Conservation (phyloP, 345 rosid species). For the Trapa incisa region DNA sequence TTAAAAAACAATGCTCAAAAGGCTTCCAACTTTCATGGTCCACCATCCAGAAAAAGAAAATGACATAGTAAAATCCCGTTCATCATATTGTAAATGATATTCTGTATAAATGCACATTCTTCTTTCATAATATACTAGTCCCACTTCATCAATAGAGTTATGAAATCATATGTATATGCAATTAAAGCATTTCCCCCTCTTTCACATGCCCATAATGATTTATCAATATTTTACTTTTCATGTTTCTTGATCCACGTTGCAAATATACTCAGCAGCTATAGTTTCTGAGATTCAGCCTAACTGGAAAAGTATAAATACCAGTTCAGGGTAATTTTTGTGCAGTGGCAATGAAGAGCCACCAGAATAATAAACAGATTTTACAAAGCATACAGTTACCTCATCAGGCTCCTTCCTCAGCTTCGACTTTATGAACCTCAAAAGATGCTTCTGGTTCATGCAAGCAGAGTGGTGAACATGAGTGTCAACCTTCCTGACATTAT, state of each 20-base stretch:
- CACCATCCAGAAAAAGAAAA: not conserved
- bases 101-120: not conserved
- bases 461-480: constrained; percentile 99
- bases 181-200: not conserved
- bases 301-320: not conserved
- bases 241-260: not conserved
- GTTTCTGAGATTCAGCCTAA: not conserved
- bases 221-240: not conserved
- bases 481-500: constrained; percentile 96
- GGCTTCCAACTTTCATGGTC: not conserved
- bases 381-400: constrained; percentile 46
- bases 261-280: not conserved
- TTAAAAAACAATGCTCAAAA: not conserved
- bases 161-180: not conserved
- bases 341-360: not conserved
- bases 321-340: not conserved
- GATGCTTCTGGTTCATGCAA: constrained; percentile 99
- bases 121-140: not conserved
- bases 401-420: constrained; percentile 94
- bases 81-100: not conserved
- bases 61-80: not conserved
- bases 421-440: constrained; percentile 93
- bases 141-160: not conserved
- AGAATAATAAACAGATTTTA: not conserved
- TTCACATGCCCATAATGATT: not conserved